Base-by-base conservation (phyloP, 2,329 filamentous ascomycete species). In the Albifimbria verrucaria region DNA sequence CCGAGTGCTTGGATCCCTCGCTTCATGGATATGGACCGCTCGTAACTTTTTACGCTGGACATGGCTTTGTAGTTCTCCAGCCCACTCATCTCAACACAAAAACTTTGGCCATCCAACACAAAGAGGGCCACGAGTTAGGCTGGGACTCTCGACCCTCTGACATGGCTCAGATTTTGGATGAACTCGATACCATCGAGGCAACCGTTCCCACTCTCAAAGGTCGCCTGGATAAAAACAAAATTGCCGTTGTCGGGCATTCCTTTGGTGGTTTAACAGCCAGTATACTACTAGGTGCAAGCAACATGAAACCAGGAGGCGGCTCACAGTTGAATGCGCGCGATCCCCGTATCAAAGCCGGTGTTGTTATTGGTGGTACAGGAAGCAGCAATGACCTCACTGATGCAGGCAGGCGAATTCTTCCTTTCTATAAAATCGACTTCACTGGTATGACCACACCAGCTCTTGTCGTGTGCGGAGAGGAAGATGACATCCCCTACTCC, bases 1-100 rank as follows among this genome's bases (percentile, higher is more conserved):
- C 55, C 43, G 1, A 64, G 58, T 52, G 62, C 63, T 47, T 66
- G 57, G 21, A 56, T 65, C 64, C 62, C 1, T 65, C 62, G 0
- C 56, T 56, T 18, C 59, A 64, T 17, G 63, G 62, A 1, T 66
- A 65, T 7, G 56, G 52, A 1, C 64, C 64, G 0, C 49, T 66
- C 3, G 57, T 42, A 1, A 62, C 65, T 15, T 66, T 62, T 52
- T 65, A 57, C 57, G 64, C 64, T 5, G 57, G 57, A 0, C 64
- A 63, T 32, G 64, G 64, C 5, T 65, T 66, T 24, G 62, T 58
- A 2, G 64, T 66, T 32, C 58, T 66, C 22, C 64, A 65, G 11
- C 62, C 64, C 2, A 66, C 64, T 0, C 64, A 65, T 15, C 17
- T 65, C 23, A 64, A 59, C 49, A 64, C 64, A 7, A 53, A 54